Evolutionary conservation across 192 early-diverging fungal genomes (phyloP).

Genomic region (Podila epigama): DNA sequence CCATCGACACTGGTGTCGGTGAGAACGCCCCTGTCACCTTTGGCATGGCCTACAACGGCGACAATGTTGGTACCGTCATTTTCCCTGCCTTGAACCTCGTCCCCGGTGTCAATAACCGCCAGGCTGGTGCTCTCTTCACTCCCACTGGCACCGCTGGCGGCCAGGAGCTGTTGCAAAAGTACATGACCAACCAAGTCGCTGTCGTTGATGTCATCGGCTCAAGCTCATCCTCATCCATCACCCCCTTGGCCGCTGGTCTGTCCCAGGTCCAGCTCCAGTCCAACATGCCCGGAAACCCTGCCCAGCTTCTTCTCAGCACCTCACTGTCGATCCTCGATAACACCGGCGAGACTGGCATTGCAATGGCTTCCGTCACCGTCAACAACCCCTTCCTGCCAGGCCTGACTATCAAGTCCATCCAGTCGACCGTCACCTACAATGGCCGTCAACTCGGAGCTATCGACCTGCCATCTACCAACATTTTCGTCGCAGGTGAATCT

Average conservation of each 20-base stretch:
- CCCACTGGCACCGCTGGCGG: conserved; percentile 56
- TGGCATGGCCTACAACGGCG: conserved; percentile 52
- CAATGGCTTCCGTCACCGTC: conserved; percentile 56
- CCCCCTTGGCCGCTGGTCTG: conserved; percentile 56
- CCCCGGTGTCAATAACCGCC: conserved; percentile 54
- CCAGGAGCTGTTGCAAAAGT: conserved; percentile 57
- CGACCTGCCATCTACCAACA: conserved; percentile 52
- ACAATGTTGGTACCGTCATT: conserved; percentile 55
- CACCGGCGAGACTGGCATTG: conserved; percentile 54
- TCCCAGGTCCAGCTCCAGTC: conserved; percentile 49
- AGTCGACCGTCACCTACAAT: conserved; percentile 56
- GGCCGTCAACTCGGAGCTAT: conserved; percentile 55
- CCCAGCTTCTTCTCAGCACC: conserved; percentile 53
- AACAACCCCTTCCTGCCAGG: conserved; percentile 63
- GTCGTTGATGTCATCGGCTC: conserved; percentile 54
- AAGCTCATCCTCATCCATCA: conserved; percentile 51
- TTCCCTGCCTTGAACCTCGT: conserved; percentile 53
- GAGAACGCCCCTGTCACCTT: conserved; percentile 57
- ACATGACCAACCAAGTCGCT: conserved; percentile 54
- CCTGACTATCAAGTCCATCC: conserved; percentile 56
- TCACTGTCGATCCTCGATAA: conserved; percentile 51
- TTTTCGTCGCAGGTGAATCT: conserved; percentile 50
- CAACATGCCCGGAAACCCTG: conserved; percentile 57
- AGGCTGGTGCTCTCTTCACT: conserved; percentile 56
- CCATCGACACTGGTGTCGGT: conserved; percentile 57